Conservation (phyloP, 2,329 filamentous ascomycete species). For the Neofusicoccum cordaticola region DNA sequence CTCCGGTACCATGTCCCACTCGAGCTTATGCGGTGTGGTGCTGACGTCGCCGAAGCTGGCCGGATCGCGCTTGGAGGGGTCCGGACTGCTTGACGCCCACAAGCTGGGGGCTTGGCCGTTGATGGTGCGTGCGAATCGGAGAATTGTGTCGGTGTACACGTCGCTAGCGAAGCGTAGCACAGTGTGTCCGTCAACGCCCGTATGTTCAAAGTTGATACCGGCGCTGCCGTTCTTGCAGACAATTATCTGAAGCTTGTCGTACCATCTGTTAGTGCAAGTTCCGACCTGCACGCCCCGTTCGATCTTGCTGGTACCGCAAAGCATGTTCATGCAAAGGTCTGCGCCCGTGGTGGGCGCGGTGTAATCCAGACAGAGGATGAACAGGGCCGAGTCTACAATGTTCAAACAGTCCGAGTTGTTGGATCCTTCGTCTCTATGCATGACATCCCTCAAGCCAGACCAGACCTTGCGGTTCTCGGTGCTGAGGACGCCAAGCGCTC, state of each 20-base stretch:
- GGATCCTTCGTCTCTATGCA: constrained; percentile 80
- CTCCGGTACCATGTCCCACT: constrained; percentile 96
- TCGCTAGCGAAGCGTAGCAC: constrained; percentile 95
- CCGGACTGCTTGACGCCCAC: constrained; percentile 87
- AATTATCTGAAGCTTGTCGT: constrained; percentile 98
- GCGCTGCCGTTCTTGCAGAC: constrained; percentile 98
- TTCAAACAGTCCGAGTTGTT: constrained; percentile 96
- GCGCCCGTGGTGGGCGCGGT: constrained; percentile 78
- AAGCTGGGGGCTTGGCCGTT: constrained; percentile 89
- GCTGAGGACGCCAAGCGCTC: constrained; percentile 86
- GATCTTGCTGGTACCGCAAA: constrained; percentile 89
- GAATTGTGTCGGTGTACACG: constrained; percentile 94
- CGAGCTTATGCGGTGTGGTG: constrained; percentile 90
- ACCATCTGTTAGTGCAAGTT: constrained; percentile 98
- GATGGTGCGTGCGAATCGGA: constrained; percentile 91
- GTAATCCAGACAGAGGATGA: constrained; percentile 89
- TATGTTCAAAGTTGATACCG: constrained; percentile 99
- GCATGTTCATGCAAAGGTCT: constrained; percentile 96
- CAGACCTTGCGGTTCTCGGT: constrained; percentile 96
- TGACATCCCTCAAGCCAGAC: constrained; percentile 84
- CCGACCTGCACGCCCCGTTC: constrained; percentile 93
- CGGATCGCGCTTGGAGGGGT: constrained; percentile 88
- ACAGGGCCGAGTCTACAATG: constrained; percentile 91
- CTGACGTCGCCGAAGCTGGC: constrained; percentile 89
- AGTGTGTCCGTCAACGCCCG: constrained; percentile 94